Percentiles rank a stretch among this genome's conserved stretches.
phyloP scores from a whole-genome alignment of 2,329 filamentous ascomycete species.

The Metarhizium robertsii region DNA sequence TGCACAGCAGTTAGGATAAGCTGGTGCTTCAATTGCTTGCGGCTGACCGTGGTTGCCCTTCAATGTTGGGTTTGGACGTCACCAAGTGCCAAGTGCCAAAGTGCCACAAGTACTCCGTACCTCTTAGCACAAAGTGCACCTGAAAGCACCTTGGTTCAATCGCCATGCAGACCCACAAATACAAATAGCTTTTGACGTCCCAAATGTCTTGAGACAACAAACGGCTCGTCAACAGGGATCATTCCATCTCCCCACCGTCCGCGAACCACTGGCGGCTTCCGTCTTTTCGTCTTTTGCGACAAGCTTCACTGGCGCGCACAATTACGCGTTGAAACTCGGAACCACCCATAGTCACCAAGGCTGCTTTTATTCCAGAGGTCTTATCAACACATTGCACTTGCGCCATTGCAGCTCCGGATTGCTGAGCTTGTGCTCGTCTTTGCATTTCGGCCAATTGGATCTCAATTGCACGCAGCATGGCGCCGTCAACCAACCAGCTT shows the following conservation, averaged over 20 bases:
- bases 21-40: no score
- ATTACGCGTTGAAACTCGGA: neutral
- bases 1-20: no score
- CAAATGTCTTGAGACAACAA: no score
- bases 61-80: no score
- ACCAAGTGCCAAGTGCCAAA: no score
- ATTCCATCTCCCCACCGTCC: neutral
- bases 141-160: no score
- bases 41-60: no score
- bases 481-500: slow-evolving; percentile 31
- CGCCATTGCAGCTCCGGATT: neutral
- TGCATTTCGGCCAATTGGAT: neutral
- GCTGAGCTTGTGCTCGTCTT: neutral
- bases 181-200: no score
- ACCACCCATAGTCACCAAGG: neutral
- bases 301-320: neutral
- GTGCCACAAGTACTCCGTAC: no score
- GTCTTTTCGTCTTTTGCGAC: neutral
- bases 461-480: slow-evolving; percentile 2
- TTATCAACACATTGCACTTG: neutral
- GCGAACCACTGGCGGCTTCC: neutral
- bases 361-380: neutral
- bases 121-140: no score
- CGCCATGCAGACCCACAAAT: no score
- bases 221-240: neutral